Evolutionary conservation across 441 rosid species (phyloP).

Genomic region (Populus hybrid): DNA sequence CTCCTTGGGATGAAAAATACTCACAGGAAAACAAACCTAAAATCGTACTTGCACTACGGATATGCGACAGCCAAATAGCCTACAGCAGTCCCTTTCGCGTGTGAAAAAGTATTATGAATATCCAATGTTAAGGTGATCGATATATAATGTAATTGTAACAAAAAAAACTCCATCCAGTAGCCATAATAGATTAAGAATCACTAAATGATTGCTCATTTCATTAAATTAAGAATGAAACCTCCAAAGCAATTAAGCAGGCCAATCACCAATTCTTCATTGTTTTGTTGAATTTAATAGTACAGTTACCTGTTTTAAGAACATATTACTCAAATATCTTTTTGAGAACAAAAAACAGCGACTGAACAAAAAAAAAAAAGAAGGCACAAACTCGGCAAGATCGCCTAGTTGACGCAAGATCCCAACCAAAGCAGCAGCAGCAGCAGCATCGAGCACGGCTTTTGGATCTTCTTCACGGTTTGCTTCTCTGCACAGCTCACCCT

Average conservation of each 20-base stretch:
- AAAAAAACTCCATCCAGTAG: not conserved
- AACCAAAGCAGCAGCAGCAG: slow-evolving; percentile 89
- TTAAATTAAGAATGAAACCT: not conserved
- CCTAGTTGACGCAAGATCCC: too few relatives aligned
- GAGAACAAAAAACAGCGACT: not conserved
- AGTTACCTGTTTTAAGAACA: too few relatives aligned
- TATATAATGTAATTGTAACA: too few relatives aligned
- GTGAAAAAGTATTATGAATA: not conserved
- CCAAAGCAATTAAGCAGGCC: not conserved
- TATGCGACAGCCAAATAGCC: not conserved
- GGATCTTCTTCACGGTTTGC: slow-evolving; percentile 69
- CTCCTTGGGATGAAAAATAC: not conserved
- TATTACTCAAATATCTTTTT: not conserved
- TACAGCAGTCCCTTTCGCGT: not conserved
- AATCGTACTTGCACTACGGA: not conserved
- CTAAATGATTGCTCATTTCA: not conserved
- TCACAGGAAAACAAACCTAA: not conserved
- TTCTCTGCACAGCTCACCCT: slow-evolving; percentile 62
- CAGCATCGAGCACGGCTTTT: slow-evolving; percentile 74
- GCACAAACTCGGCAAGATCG: slow-evolving; percentile 92
- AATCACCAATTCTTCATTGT: not conserved
- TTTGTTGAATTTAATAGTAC: not conserved
- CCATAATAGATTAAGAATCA: not conserved
- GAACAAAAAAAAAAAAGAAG: not conserved
- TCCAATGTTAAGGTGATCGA: not conserved